Evolutionary conservation across 139 green algal species (phyloP).

Genomic region (Penium margaritaceum): DNA sequence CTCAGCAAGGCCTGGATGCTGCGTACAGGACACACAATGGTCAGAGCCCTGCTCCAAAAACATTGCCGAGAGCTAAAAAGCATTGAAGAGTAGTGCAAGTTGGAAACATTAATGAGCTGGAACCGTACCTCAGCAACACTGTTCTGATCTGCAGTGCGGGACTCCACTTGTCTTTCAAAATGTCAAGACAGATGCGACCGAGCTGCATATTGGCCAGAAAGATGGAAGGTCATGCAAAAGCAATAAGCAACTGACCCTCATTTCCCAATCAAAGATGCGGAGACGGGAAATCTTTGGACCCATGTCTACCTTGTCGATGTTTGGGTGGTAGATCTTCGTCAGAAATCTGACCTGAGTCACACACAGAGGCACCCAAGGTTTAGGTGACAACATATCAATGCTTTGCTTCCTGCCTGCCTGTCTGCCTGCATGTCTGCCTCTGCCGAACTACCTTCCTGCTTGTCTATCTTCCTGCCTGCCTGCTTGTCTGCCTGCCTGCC

Average conservation of each 20-base stretch:
- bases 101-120: neutral
- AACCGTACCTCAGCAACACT: slow-evolving; percentile 69
- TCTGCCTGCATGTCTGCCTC: too few relatives aligned
- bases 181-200: slow-evolving; percentile 95
- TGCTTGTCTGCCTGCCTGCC: too few relatives aligned
- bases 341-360: slow-evolving; percentile 74
- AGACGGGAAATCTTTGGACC: neutral
- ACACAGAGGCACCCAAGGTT: too few relatives aligned
- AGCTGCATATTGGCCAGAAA: slow-evolving; percentile 53
- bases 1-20: slow-evolving; percentile 91
- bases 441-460: too few relatives aligned
- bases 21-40: too few relatives aligned
- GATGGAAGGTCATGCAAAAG: neutral
- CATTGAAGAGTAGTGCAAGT: neutral
- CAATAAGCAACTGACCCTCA: neutral
- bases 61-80: neutral
- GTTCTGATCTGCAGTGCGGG: slow-evolving; percentile 96
- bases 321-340: slow-evolving; percentile 97
- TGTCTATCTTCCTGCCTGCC: too few relatives aligned
- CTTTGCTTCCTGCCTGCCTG: too few relatives aligned
- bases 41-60: too few relatives aligned
- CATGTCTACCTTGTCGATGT: slow-evolving; percentile 84
- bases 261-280: too few relatives aligned
- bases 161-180: slow-evolving; percentile 99
- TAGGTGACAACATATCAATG: too few relatives aligned